Conservation (phyloP, 2,329 filamentous ascomycete genomes). For the Aspergillus alliaceus region DNA sequence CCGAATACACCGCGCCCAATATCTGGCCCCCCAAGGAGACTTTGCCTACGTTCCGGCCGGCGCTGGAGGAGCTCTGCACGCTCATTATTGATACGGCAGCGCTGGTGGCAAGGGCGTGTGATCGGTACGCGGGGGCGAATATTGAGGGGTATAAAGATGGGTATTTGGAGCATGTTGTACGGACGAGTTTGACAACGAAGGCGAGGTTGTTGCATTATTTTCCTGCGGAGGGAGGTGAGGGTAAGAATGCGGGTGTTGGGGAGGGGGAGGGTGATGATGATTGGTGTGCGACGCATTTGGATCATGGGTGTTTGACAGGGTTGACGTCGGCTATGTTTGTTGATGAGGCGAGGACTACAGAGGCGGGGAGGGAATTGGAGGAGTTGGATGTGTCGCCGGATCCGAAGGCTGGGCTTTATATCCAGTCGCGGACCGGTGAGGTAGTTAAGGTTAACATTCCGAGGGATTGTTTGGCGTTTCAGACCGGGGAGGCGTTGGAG, state of each 20-base stretch:
- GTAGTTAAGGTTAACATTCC: constrained; percentile 93
- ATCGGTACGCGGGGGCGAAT: constrained; percentile 77
- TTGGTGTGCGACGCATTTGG: constrained; percentile 79
- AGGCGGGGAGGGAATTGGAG: constrained; percentile 48
- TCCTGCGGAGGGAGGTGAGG: constrained; percentile 45
- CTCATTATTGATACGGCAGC: constrained; percentile 88
- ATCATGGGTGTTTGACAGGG: constrained; percentile 91
- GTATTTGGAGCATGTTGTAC: constrained; percentile 85
- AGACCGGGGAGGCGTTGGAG: constrained; percentile 90
- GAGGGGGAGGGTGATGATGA: constrained; percentile 81
- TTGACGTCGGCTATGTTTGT: constrained; percentile 96
- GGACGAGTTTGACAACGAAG: constrained; percentile 83
- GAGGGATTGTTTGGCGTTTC: constrained; percentile 87
- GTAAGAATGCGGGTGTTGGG: constrained; percentile 1
- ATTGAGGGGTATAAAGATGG: constrained; percentile 73
- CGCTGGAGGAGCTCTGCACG: constrained; percentile 72
- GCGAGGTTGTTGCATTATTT: constrained; percentile 93
- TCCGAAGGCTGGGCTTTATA: constrained; percentile 85
- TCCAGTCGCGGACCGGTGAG: constrained; percentile 77
- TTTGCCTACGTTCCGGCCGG: constrained; percentile 72
- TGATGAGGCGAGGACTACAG: constrained; percentile 61
- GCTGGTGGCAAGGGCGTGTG: constrained; percentile 86
- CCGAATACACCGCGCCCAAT: constrained; percentile 87
- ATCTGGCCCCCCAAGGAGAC: constrained; percentile 74
- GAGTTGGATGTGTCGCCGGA: constrained; percentile 80